Evolutionary conservation across 495 filamentous ascomycete genomes (phyloP).

Genomic region (Neurospora intermedia): DNA sequence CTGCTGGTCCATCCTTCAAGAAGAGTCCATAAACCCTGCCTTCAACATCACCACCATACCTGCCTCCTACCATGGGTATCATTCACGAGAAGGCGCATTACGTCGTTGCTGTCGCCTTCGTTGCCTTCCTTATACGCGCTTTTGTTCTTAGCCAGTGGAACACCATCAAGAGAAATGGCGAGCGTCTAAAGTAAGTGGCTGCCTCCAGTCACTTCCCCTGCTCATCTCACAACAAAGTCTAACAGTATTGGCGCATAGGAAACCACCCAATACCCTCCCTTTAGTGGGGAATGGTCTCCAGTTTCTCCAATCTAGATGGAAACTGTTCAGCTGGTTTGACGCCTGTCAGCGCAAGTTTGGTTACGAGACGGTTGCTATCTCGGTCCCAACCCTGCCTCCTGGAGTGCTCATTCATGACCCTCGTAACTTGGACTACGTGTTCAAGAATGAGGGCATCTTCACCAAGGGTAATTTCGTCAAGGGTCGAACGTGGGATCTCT

Average conservation of each 20-base stretch:
- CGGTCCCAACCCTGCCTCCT: conserved; percentile 45
- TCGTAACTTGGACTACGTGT: conserved; percentile 46
- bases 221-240: neutral
- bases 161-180: conserved; percentile 16
- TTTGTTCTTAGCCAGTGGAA: conserved; percentile 5
- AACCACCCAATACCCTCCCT: conserved; percentile 45
- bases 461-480: conserved; percentile 49
- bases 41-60: neutral
- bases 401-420: conserved; percentile 51
- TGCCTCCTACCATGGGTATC: conserved; percentile 8
- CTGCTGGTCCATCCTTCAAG: neutral
- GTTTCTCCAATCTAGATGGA: conserved; percentile 45
- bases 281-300: conserved; percentile 47
- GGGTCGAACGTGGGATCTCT: conserved; percentile 46
- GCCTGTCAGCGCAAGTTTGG: conserved; percentile 43
- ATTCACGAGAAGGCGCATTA: conserved; percentile 9
- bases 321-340: conserved; percentile 49
- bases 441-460: conserved; percentile 48
- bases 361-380: conserved; percentile 44
- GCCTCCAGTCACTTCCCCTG: neutral
- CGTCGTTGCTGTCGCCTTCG: conserved; percentile 3
- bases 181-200: conserved; percentile 12
- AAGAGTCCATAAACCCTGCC: neutral
- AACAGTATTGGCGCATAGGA: conserved; percentile 12
- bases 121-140: conserved; percentile 12